phyloP scores from a whole-genome alignment of 345 rosid genomes.

The Arabidopsis arenosa region DNA sequence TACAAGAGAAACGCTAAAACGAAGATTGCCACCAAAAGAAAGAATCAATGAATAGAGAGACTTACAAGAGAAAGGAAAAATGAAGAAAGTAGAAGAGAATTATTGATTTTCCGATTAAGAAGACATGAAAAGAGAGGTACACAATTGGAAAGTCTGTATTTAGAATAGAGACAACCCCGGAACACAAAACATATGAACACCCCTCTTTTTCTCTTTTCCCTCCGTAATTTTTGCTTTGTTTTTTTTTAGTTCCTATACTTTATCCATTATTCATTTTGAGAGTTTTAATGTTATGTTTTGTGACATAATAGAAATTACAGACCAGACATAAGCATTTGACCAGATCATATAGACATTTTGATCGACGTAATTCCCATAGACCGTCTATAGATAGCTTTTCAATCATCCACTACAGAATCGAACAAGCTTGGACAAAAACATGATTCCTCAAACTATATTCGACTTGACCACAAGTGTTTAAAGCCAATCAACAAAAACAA shows the following conservation, averaged over 20 bases:
- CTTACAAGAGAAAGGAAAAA: constrained; percentile 20
- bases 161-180: constrained; percentile 23
- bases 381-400: background rate
- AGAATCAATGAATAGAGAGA: constrained; percentile 15
- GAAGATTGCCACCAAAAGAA: background rate
- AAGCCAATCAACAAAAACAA: background rate
- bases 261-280: background rate
- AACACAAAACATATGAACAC: constrained; percentile 20
- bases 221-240: constrained; percentile 23
- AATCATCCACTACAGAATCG: background rate
- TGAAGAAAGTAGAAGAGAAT: constrained; percentile 16
- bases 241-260: background rate
- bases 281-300: background rate
- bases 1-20: constrained; percentile 11
- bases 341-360: background rate
- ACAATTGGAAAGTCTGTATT: constrained; percentile 28
- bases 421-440: constrained; percentile 28
- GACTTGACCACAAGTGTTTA: constrained; percentile 31
- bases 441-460: constrained; percentile 6
- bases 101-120: constrained; percentile 9
- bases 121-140: constrained; percentile 42
- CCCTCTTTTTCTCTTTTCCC: constrained; percentile 27
- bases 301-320: constrained; percentile 3
- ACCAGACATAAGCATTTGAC: background rate
- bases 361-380: background rate